Evolutionary conservation across 2,329 filamentous ascomycete genomes (phyloP).

Genomic region (Neopestalotiopsis sp.): DNA sequence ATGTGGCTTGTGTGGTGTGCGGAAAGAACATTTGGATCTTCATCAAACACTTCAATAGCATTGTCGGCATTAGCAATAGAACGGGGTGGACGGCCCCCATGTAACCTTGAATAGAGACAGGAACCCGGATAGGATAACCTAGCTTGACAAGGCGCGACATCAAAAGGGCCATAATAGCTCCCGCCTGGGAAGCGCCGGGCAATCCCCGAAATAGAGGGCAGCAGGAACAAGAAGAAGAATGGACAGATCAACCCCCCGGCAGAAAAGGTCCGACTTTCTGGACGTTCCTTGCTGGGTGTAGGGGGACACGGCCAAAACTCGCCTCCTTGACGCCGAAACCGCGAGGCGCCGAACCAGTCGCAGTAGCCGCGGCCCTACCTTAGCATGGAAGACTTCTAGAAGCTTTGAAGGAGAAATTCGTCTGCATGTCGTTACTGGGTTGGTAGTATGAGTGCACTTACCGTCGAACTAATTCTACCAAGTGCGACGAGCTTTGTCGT

Average conservation of each 20-base stretch:
- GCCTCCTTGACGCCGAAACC: neutral
- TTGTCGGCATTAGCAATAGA: slow-evolving; percentile 11
- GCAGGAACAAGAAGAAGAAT: neutral
- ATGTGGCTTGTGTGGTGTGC: neutral
- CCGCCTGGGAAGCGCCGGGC: slow-evolving; percentile 6
- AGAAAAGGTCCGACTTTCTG: neutral
- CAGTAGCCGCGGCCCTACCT: neutral
- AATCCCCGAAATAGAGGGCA: neutral
- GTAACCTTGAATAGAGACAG: neutral
- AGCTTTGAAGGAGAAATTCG: neutral
- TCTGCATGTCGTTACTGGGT: neutral
- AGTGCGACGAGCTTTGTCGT: neutral
- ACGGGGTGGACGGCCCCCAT: neutral
- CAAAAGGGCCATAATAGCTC: slow-evolving; percentile 9
- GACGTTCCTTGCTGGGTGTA: neutral
- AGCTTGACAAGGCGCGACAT: slow-evolving; percentile 8
- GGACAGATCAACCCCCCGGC: neutral
- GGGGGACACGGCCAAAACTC: neutral
- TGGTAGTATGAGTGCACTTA: too few species aligned
- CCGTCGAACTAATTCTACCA: too few species aligned
- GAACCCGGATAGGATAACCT: neutral
- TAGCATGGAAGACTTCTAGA: slow-evolving; percentile 9
- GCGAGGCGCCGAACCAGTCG: neutral
- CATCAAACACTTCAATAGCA: slow-evolving; percentile 3
- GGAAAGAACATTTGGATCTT: neutral